Evolutionary conservation across 116 monocot species (phyloP), one percentile per base, ranked within the genome.

Genomic region (Dioscorea cayenensis): DNA sequence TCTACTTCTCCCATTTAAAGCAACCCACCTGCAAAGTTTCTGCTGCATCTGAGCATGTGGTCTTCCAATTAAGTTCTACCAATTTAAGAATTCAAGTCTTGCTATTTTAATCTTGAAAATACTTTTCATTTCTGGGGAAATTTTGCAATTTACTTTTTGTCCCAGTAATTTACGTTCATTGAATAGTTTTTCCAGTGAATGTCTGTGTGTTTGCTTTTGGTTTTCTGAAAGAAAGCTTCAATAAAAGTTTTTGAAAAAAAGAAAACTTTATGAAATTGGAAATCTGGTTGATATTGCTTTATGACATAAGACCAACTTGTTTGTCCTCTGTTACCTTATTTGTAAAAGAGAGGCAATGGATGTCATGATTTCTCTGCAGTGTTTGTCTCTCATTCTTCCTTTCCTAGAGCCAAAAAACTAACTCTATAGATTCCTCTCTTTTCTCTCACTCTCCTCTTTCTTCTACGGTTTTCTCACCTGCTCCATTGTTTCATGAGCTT

Each of bases 401-500:
- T 16, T 55, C 55, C n/a, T 55, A 55, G 3, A 5, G 14, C n/a
- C 55, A 16, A n/a, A 16, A n/a, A 55, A 55, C 55, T 55, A 55
- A 12, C 55, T 55, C 55, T 18, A 55, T 55, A 55, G 55, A 55
- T 55, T 43, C 43, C 43, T 43, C 43, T 43, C 43, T 43, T 9
- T 6, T 43, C 43, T 43, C 43, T 43, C 43, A 6, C 43, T 43
- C 43, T 43, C 32, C 3, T 3, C 43, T 43, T 6, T 43, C 43
- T 43, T 43, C 43, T 43, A 6, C 6, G 43, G 43, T 43, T 43
- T 43, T 43, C 43, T 43, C 43, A 43, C 43, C 43, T 43, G 43
- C 43, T 43, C 55, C 55, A 18, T 55, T 55, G 55, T 55, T 55
- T 55, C 55, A 55, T 55, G 55, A 55, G 55, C 55, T 55, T 55